phyloP scores from a whole-genome alignment of 1,284 basidiomycete species.

The Dichomitus squalens region DNA sequence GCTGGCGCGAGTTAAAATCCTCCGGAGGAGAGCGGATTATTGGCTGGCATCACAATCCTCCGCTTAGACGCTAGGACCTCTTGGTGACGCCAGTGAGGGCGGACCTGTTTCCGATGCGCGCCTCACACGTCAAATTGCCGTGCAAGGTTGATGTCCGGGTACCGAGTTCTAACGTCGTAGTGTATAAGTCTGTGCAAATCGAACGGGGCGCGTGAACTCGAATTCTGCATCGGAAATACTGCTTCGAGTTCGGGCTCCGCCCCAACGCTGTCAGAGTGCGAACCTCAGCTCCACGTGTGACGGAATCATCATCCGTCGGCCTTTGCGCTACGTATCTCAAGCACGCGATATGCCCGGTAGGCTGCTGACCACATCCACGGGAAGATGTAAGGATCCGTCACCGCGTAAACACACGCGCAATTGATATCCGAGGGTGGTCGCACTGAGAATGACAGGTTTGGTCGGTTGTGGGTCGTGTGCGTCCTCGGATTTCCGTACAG shows the following conservation, averaged over 20 bases:
- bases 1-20: background rate
- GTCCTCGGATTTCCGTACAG: no score
- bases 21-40: background rate
- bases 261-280: background rate
- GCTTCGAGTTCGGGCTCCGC: background rate
- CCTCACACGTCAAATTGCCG: background rate
- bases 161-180: background rate
- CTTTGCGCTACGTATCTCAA: background rate
- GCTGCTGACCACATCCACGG: background rate
- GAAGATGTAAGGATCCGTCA: background rate
- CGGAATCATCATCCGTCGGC: background rate
- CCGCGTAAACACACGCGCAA: background rate
- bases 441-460: no score
- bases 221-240: background rate
- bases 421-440: background rate
- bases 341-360: background rate
- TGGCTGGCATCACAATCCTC: conserved; percentile 6
- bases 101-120: background rate
- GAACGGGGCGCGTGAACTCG: background rate
- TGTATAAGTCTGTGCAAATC: background rate
- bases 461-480: no score
- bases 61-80: background rate
- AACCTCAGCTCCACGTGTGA: background rate
- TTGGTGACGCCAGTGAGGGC: background rate
- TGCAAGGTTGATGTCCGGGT: background rate